Conservation (phyloP, 805 yeast species). For the Candida pini region DNA sequence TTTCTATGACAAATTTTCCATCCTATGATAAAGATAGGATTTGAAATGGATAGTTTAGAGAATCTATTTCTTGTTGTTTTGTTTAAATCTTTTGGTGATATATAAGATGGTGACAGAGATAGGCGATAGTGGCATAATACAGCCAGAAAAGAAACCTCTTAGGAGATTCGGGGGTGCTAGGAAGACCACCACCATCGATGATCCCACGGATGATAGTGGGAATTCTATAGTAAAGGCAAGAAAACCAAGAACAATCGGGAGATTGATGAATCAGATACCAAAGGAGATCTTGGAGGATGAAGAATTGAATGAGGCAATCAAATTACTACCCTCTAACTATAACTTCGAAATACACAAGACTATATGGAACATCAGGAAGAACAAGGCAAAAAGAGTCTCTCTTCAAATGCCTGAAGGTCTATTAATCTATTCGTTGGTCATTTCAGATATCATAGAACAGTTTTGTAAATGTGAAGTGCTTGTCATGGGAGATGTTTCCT, state of each 20-base stretch:
- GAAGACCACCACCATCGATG: constrained; percentile 1
- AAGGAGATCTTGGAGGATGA: constrained; percentile 72
- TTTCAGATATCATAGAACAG: constrained; percentile 90
- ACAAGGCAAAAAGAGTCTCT: constrained; percentile 76
- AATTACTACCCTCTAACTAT: constrained; percentile 80
- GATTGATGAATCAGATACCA: constrained; percentile 84
- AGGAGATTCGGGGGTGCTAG: constrained; percentile 27
- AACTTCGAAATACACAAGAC: constrained; percentile 96
- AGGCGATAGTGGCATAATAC: too few relatives aligned
- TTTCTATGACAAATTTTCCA: too few relatives aligned
- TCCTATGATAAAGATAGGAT: too few relatives aligned
- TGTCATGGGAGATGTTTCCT: constrained; percentile 98
- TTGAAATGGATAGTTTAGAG: too few relatives aligned
- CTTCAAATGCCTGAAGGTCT: constrained; percentile 97
- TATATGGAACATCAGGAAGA: constrained; percentile 82
- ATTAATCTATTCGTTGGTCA: constrained; percentile 76
- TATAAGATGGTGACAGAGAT: too few relatives aligned
- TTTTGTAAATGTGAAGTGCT: constrained; percentile 82
- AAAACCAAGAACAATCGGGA: constrained; percentile 37
- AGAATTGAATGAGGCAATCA: constrained; percentile 80
- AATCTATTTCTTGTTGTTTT: too few relatives aligned
- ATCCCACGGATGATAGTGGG: constrained; percentile 1
- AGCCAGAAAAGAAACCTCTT: constrained; percentile 8
- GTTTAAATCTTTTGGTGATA: too few relatives aligned
- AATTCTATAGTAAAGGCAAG: constrained; percentile 14